These are phyloP conservation scores for Magnolia sinica DNA, from an alignment of 164 flowering plant genomes.

Conservation along the genomic window DNA sequence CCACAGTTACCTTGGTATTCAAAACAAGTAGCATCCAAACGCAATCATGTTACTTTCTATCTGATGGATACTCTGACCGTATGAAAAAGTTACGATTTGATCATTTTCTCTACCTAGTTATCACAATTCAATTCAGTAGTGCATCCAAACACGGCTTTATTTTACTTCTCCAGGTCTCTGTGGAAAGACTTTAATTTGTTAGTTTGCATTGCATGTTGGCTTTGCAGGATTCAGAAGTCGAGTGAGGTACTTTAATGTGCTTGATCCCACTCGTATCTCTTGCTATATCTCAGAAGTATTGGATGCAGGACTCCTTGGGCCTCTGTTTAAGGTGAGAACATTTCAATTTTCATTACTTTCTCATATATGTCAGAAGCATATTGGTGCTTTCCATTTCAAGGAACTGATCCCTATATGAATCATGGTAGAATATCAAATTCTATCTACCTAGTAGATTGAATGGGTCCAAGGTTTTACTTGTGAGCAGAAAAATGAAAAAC, in stretches of 20 bases:
- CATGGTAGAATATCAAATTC: not conserved
- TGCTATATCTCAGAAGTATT: slow-evolving; percentile 67
- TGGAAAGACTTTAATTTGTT: not conserved
- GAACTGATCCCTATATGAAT: not conserved
- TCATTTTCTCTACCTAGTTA: not conserved
- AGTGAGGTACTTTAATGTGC: slow-evolving; percentile 50
- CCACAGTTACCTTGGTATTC: not conserved
- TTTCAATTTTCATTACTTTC: not conserved
- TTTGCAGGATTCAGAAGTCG: slow-evolving; percentile 69
- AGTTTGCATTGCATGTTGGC: not conserved
- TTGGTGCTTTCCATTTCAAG: not conserved
- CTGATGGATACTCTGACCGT: not conserved
- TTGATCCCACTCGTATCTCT: slow-evolving; percentile 44
- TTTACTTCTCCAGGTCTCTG: not conserved
- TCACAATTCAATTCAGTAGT: not conserved
- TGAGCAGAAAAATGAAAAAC: not conserved
- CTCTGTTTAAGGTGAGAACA: slow-evolving; percentile 64
- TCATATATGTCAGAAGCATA: no score
- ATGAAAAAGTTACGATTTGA: not conserved
- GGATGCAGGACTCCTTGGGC: slow-evolving; percentile 80
- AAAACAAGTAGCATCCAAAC: not conserved
- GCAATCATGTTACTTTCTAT: not conserved
- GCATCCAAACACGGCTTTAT: not conserved
- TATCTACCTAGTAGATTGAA: not conserved
- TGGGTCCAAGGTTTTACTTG: not conserved